phyloP scores from a whole-genome alignment of 1,139 yeast genomes.

The Pichia sorboxylosa region DNA sequence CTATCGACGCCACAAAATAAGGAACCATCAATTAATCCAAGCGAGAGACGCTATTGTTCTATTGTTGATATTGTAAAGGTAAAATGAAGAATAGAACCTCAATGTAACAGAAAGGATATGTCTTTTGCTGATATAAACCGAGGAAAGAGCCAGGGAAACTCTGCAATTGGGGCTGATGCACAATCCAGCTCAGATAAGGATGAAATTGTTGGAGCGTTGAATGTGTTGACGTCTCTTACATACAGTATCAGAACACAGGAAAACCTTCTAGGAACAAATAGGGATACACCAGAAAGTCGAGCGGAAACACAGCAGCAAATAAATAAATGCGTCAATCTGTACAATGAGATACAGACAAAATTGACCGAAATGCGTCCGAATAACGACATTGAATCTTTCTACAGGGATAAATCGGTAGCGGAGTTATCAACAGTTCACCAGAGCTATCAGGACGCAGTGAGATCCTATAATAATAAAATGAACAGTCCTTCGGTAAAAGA shows the following conservation, averaged over 20 bases:
- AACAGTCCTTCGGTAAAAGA: conserved; percentile 25
- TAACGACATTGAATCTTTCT: not conserved
- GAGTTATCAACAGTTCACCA: conserved; percentile 28
- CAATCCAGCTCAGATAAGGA: no score
- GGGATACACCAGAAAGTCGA: conserved; percentile 38
- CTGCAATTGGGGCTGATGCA: no score
- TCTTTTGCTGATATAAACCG: no score
- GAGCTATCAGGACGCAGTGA: conserved; percentile 28
- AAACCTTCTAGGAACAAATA: conserved; percentile 2
- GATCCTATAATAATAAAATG: conserved; percentile 28
- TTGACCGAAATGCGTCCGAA: not conserved
- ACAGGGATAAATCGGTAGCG: no score
- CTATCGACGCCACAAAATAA: no score
- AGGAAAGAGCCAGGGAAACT: no score
- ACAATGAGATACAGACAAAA: not conserved
- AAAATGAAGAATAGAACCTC: no score
- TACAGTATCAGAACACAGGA: not conserved
- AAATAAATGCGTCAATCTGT: not conserved
- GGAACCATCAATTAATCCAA: no score
- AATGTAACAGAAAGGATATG: no score
- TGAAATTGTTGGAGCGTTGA: not conserved
- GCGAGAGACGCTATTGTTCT: no score
- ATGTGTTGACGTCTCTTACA: not conserved
- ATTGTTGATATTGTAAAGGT: no score
- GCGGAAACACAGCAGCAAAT: conserved; percentile 24